These are phyloP conservation scores for Phalaenopsis hybrid DNA, from an alignment of 116 monocot species.

Conservation along the genomic window DNA sequence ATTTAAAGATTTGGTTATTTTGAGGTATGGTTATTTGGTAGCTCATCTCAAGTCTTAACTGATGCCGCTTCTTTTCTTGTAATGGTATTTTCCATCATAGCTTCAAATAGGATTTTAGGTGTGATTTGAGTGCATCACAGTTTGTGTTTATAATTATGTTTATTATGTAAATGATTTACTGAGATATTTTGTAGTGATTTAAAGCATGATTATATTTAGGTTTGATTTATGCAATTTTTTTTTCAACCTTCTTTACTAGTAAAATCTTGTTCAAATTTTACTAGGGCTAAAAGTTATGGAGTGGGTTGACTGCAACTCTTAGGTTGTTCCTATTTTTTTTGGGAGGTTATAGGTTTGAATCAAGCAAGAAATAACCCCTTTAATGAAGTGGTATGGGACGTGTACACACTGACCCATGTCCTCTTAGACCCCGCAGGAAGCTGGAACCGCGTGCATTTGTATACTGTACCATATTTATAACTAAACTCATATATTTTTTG, in stretches of 20 bases:
- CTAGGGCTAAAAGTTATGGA: neutral
- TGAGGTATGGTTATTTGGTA: neutral
- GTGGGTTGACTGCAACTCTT: neutral
- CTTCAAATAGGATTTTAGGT: neutral
- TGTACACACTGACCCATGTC: neutral
- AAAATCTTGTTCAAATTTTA: neutral
- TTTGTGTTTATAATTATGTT: neutral
- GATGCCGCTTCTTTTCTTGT: neutral
- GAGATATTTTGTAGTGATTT: neutral
- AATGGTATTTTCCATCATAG: neutral
- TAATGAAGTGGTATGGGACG: neutral
- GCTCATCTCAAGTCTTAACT: neutral
- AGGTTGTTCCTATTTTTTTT: neutral
- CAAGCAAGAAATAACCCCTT: neutral
- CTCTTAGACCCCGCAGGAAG: neutral
- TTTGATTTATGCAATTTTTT: neutral
- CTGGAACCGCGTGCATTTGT: neutral
- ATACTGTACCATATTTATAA: neutral
- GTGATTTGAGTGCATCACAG: neutral
- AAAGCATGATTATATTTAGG: neutral
- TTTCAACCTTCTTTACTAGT: too few relatives aligned
- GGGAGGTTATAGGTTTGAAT: neutral
- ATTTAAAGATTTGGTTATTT: neutral
- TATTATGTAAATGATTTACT: neutral
- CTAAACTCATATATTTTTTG: too few relatives aligned